Evolutionary conservation across 768 basidiomycete genomes (phyloP).

Genomic region (Vararia minispora): DNA sequence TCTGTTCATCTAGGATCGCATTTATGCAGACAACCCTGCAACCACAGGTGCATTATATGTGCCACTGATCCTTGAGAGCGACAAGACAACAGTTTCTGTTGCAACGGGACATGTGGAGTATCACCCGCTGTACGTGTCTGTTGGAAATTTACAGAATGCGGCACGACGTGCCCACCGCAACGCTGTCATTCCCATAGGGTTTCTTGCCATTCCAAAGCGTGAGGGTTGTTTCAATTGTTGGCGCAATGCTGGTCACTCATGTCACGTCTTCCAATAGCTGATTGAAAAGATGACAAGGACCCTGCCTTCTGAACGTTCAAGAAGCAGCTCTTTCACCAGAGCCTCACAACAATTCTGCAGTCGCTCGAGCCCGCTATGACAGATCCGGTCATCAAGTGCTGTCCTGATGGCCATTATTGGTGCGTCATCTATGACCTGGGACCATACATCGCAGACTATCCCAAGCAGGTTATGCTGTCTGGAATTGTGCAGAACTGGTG

Average conservation of each 20-base stretch:
- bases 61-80: conserved; percentile 9
- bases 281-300: neutral
- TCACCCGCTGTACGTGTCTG: conserved; percentile 10
- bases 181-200: conserved; percentile 7
- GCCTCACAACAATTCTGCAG: conserved; percentile 5
- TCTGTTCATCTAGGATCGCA: too few species aligned
- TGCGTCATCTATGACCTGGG: conserved; percentile 19
- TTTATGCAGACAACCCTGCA: neutral
- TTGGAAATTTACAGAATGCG: conserved; percentile 7
- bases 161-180: conserved; percentile 8
- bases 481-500: conserved; percentile 17
- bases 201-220: conserved; percentile 12
- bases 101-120: conserved; percentile 11
- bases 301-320: conserved; percentile 8
- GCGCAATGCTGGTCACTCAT: too few species aligned
- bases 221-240: neutral
- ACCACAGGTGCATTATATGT: conserved; percentile 3
- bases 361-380: conserved; percentile 11
- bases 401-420: conserved; percentile 20
- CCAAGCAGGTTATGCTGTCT: conserved; percentile 18
- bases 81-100: conserved; percentile 15
- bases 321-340: conserved; percentile 10
- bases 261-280: too few species aligned
- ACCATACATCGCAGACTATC: conserved; percentile 22
- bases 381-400: conserved; percentile 8